Conservation (phyloP, 83 land plant genomes). For the Picea abies region DNA sequence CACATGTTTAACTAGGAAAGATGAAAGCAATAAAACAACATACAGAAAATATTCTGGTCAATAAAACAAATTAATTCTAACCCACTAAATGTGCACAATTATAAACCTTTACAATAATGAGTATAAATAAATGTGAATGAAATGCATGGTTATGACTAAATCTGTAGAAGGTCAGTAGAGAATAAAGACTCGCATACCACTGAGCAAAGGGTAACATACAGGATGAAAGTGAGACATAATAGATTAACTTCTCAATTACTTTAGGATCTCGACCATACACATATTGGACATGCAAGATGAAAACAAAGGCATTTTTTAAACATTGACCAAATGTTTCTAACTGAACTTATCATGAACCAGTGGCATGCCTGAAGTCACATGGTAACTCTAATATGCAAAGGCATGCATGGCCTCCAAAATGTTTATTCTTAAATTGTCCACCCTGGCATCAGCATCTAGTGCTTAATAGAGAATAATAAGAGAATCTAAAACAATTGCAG, state of each 20-base stretch:
- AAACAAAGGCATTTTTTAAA: background rate
- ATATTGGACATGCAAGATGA: background rate
- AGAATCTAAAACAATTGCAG: background rate
- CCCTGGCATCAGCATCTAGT: background rate
- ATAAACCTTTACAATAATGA: too few relatives aligned
- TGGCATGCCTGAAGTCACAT: background rate
- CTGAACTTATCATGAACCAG: background rate
- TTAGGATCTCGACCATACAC: background rate
- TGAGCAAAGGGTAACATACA: background rate
- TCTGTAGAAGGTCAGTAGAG: background rate
- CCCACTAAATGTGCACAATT: background rate
- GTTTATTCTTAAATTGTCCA: background rate
- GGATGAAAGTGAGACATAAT: background rate
- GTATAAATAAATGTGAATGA: background rate
- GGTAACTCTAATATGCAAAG: background rate
- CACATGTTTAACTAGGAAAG: background rate
- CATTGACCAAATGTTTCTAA: background rate
- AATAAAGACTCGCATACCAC: background rate
- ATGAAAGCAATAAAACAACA: background rate
- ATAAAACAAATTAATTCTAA: background rate
- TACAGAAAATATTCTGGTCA: background rate
- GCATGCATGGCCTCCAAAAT: background rate
- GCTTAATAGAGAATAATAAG: background rate
- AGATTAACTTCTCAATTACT: background rate
- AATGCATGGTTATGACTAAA: background rate